Base-by-base conservation (phyloP, 495 filamentous ascomycete genomes). In the Chaetomium tenue region DNA sequence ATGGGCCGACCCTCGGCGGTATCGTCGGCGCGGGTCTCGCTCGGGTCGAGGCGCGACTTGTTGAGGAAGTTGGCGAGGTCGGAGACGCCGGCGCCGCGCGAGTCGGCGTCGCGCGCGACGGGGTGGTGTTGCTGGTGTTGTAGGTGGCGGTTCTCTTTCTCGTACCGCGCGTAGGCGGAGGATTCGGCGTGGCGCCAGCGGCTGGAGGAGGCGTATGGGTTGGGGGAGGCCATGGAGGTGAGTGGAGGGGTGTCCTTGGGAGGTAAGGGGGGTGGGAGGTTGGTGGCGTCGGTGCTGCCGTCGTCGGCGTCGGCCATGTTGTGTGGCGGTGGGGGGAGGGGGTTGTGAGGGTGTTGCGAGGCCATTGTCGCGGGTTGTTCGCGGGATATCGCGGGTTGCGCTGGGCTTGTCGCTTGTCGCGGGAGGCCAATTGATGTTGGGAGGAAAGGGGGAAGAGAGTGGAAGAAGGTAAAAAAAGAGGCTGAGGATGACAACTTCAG, bases 101-200 rank as follows among this genome's bases (percentile, higher is more conserved):
- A 69, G 57, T 76, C 73, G 51, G 79, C 71, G 22, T 78, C 79
- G 56, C 78, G 76, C 3, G 80, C 74, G 6, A 72, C 46, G n/a
- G 69, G 69, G 28, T 72, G 51, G 16, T 61, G 60, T 16, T 40
- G 63, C 15, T 60, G 60, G 25, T 68, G 74, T 52, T 78, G 74
- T 20, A 69, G 74, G 12, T 56, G 59, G 42, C 26, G 44, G 50
- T n/a, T 58, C 18, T 61, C 53, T 11, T 26, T 33, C 30, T 70
- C 68, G 28, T 54, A 70, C 20, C 61, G 62, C 18, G 76, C 76
- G 62, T 73, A 85, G 30, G 80, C 75, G 5, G 76, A 71, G 3
- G 82, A 83, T 64, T 85, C 83, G 63, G 81, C 76, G 60, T 85
- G 83, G 23, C 81, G 75, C 83, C 83, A 85, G 66, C 69, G 72